Evolutionary conservation across 371 early-diverging fungal genomes (phyloP).

Genomic region (Rhizopus arrhizus): DNA sequence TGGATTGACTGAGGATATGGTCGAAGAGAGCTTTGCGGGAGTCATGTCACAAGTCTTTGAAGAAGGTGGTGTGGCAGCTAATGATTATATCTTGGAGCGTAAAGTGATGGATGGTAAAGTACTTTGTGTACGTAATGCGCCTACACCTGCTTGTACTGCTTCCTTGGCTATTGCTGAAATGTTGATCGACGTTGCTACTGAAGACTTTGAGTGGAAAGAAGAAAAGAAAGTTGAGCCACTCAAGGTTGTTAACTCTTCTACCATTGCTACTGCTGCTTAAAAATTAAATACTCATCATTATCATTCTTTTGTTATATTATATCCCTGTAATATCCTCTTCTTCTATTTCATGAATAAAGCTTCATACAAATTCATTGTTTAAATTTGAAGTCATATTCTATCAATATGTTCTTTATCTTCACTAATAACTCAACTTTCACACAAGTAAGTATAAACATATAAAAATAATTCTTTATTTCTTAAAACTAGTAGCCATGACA

Average conservation of each 20-base stretch:
- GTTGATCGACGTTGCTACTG: slow-evolving; percentile 41
- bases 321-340: not conserved
- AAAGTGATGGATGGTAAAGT: slow-evolving; percentile 47
- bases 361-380: not conserved
- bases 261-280: slow-evolving; percentile 25
- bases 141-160: slow-evolving; percentile 51
- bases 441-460: not conserved
- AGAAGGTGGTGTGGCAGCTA: slow-evolving; percentile 48
- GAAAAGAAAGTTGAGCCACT: slow-evolving; percentile 8
- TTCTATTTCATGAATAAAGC: not conserved
- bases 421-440: no score
- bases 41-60: slow-evolving; percentile 56
- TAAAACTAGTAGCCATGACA: slow-evolving; percentile 26
- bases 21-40: slow-evolving; percentile 51
- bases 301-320: not conserved
- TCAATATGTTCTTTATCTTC: no score
- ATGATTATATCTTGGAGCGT: slow-evolving; percentile 50
- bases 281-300: not conserved
- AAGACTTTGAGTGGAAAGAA: slow-evolving; percentile 42
- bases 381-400: no score
- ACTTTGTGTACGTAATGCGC: slow-evolving; percentile 52
- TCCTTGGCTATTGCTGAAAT: slow-evolving; percentile 51
- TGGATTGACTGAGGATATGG: slow-evolving; percentile 45
- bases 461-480: slow-evolving; percentile 4
- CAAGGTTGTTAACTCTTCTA: not conserved